Evolutionary conservation across 371 early-diverging fungal species (phyloP), one percentile per base, ranked within the genome.

Genomic region (Gilbertella persicaria): DNA sequence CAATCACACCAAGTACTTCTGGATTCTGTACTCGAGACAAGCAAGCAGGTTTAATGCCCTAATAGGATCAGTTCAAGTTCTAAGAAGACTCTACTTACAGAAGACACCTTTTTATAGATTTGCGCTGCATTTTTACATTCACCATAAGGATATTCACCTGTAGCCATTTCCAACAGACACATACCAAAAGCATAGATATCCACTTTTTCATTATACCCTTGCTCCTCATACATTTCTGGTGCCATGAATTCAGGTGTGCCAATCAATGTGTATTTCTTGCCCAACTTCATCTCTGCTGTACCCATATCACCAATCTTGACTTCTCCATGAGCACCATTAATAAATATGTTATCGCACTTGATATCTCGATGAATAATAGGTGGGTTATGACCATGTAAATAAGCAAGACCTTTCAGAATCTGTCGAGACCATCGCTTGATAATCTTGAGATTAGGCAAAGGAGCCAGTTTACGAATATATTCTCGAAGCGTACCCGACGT

Each of bases 131-230:
- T 93, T 25, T 81, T 83, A 64, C 92, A 94, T 71, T 96, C 95
- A 28, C 75, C 74, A 67, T 95, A 95, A 2, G 96, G 95, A 64
- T 91, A 92, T 56, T 89, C 92, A 41, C 91, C 89, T 7, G 96
- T 94, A 25, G 86, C 84, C 86, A 94, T 94, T 66, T 96, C 94
- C 33, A 95, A 66, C 2, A 94, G 68, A 54, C 89, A 88, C 94
- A 96, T 92, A 33, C 96, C 96, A 81, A 95, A 95, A 10, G 96
- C 93, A 75, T 95, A 96, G 36, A 96, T 89, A 66, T 93, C 94
- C 26, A 91, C 94, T 55, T 88, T 90, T 70, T 92, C 94, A 61
- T 77, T 87, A 71, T 96, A 95, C 26, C 89, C 87, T 46, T 89
- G 83, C 66, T 93, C 93, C 54, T 91, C 89, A 64, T 96, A 95